Percentiles rank a stretch among this genome's conserved stretches.
Evolutionary conservation across 2,329 filamentous ascomycete species (phyloP).

Genomic region (Hyphodiscus sp.): DNA sequence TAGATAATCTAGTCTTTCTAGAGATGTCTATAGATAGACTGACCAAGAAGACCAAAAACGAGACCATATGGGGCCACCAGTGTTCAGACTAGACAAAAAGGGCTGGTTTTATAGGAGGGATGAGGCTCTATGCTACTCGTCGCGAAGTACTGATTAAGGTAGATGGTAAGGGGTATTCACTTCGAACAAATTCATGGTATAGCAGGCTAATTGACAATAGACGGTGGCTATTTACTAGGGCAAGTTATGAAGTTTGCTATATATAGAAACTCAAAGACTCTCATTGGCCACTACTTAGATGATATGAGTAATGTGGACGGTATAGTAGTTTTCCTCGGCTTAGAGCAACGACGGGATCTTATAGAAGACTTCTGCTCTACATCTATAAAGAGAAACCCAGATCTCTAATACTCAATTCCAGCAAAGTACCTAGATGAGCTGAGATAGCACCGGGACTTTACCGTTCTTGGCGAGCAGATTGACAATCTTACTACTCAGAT

Average conservation of each 20-base stretch:
- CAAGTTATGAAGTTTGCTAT: no score
- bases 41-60: slow-evolving; percentile 12
- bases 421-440: slow-evolving; percentile 7
- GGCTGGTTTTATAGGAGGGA: slow-evolving; percentile 6
- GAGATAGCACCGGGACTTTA: slow-evolving; percentile 2
- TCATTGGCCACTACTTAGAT: slow-evolving; percentile 12
- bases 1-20: slow-evolving; percentile 6
- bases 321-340: slow-evolving; percentile 6
- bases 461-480: slow-evolving; percentile 6
- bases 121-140: slow-evolving; percentile 6
- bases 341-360: slow-evolving; percentile 6
- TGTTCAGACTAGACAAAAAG: slow-evolving; percentile 13
- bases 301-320: slow-evolving; percentile 11
- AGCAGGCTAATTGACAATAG: no score
- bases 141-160: slow-evolving; percentile 12
- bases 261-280: slow-evolving; percentile 10
- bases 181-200: slow-evolving; percentile 5
- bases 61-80: slow-evolving; percentile 7
- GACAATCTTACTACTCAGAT: no score
- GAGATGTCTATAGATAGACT: slow-evolving; percentile 9
- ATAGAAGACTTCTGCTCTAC: slow-evolving; percentile 10
- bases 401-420: slow-evolving; percentile 9
- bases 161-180: slow-evolving; percentile 7
- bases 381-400: slow-evolving; percentile 10
- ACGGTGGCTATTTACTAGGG: no score